Percentiles rank a stretch among this genome's conserved stretches.
These are phyloP conservation scores for Annulohypoxylon truncatum DNA, from an alignment of 2,329 filamentous ascomycete species.

Conservation along the genomic window DNA sequence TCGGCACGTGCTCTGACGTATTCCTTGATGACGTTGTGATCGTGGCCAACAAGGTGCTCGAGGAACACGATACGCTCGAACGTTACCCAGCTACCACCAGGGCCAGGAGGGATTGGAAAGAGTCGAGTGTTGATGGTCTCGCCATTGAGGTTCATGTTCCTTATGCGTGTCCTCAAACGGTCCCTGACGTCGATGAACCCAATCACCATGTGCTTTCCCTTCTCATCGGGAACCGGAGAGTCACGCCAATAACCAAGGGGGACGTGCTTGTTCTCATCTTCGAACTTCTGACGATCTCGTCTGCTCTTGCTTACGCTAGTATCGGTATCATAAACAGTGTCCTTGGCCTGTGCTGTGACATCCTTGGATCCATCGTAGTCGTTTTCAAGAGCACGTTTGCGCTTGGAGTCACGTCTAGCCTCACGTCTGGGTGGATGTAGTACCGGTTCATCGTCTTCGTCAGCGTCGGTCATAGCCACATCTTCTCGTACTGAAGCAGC, in stretches of 20 bases:
- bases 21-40: conserved; percentile 70
- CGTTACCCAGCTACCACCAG: conserved; percentile 73
- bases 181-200: conserved; percentile 73
- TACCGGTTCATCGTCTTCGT: conserved; percentile 53
- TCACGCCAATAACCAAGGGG: conserved; percentile 71
- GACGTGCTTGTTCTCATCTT: conserved; percentile 58
- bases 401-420: conserved; percentile 57
- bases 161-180: conserved; percentile 69
- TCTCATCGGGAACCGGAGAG: conserved; percentile 61
- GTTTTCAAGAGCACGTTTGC: conserved; percentile 66
- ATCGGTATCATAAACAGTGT: conserved; percentile 47
- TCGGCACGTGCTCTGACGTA: conserved; percentile 68
- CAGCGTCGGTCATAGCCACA: conserved; percentile 57
- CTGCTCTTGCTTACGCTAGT: conserved; percentile 45
- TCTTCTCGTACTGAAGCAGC: conserved; percentile 56
- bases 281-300: conserved; percentile 42
- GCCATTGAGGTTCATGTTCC: conserved; percentile 61
- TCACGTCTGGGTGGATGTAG: conserved; percentile 67
- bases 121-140: conserved; percentile 59
- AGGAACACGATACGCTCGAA: conserved; percentile 71
- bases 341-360: conserved; percentile 51
- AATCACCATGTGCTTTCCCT: conserved; percentile 68
- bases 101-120: conserved; percentile 64
- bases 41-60: conserved; percentile 65
- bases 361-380: conserved; percentile 63